Evolutionary conservation across 2,329 filamentous ascomycete genomes (phyloP).

Genomic region (Sclerotinia glacialis): DNA sequence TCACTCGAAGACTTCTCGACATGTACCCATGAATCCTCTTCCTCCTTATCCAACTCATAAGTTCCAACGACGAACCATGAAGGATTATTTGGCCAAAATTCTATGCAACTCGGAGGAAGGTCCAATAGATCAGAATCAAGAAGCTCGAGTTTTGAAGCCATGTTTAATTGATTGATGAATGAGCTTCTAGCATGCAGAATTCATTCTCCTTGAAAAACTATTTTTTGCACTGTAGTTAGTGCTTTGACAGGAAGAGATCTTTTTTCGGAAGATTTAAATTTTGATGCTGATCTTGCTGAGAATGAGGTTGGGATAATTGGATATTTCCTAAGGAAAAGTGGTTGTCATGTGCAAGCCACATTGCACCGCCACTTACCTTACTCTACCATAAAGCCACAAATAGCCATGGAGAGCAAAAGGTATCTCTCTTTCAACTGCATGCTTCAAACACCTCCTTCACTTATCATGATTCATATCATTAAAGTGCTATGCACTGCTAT

Average conservation of each 20-base stretch:
- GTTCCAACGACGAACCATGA: constrained; percentile 75
- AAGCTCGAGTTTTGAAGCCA: constrained; percentile 19
- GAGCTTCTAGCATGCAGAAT: not conserved
- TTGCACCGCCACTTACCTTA: constrained; percentile 13
- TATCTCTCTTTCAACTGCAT: no score
- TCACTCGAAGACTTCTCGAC: not conserved
- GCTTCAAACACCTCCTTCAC: not conserved
- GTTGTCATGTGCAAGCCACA: not conserved
- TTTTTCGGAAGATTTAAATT: not conserved
- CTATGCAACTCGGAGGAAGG: constrained; percentile 73
- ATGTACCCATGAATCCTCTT: constrained; percentile 25
- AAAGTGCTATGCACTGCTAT: not conserved
- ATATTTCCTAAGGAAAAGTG: not conserved
- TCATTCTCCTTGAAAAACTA: not conserved
- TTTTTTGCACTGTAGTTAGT: not conserved
- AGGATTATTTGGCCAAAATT: constrained; percentile 63
- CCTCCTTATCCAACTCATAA: constrained; percentile 66
- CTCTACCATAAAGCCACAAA: not conserved
- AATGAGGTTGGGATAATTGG: not conserved
- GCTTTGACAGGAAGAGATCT: not conserved
- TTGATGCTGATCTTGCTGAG: not conserved
- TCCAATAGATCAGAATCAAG: constrained; percentile 46
- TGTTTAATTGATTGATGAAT: not conserved
- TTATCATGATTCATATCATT: not conserved
- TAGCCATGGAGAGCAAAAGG: not conserved